A percentile compares a stretch with the other conserved stretches of the same genome.
Evolutionary conservation across 1,139 yeast species (phyloP).

Genomic region (Taiozyma sp.): DNA sequence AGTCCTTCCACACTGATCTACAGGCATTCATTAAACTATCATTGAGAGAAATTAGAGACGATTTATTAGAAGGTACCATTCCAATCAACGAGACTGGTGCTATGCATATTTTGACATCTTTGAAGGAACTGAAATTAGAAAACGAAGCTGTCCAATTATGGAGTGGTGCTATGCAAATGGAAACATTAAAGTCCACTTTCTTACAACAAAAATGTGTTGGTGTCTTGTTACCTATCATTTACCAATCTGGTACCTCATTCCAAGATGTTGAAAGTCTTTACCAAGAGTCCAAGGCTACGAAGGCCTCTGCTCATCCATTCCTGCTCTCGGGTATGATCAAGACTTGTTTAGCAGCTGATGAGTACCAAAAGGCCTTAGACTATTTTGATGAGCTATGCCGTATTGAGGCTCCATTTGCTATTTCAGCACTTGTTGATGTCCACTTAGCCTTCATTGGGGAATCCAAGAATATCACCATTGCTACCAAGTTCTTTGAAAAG

Average conservation of each 20-base stretch:
- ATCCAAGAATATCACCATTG: conserved; percentile 67
- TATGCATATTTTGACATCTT: conserved; percentile 52
- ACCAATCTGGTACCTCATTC: conserved; percentile 54
- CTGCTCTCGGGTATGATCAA: conserved; percentile 55
- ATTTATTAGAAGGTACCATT: conserved; percentile 38
- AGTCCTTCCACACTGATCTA: conserved; percentile 44
- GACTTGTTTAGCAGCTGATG: conserved; percentile 49
- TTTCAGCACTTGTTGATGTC: conserved; percentile 36
- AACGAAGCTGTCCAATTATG: conserved; percentile 50
- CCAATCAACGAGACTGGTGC: conserved; percentile 45
- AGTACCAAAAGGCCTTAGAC: conserved; percentile 44
- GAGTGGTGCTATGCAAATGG: conserved; percentile 37
- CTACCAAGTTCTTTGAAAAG: conserved; percentile 68
- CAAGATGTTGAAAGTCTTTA: conserved; percentile 50
- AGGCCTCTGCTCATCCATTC: conserved; percentile 36
- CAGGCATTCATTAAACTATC: conserved; percentile 40
- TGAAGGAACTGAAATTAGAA: conserved; percentile 45
- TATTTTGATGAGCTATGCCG: conserved; percentile 41
- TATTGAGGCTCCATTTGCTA: conserved; percentile 26
- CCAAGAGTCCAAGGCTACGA: conserved; percentile 31
- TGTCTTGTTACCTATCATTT: conserved; percentile 63
- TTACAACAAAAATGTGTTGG: conserved; percentile 60
- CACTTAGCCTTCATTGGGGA: conserved; percentile 80
- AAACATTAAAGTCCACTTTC: conserved; percentile 22
- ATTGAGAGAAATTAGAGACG: conserved; percentile 43